Evolutionary conservation across 2,329 filamentous ascomycete genomes (phyloP).

Genomic region (Ambrosiella beaveri): DNA sequence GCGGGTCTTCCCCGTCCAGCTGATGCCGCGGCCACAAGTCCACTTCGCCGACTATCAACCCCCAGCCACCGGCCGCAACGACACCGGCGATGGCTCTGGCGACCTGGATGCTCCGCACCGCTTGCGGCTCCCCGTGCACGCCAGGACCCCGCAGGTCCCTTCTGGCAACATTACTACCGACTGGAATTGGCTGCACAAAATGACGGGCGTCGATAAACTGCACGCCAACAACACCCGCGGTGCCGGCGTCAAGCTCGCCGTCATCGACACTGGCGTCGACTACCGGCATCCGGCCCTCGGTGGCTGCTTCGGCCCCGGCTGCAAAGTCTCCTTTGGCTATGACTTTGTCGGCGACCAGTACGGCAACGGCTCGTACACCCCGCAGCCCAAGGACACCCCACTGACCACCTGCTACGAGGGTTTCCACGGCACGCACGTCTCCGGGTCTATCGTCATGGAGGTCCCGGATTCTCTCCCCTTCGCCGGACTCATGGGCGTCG

Average conservation of each 20-base stretch:
- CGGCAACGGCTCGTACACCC: slow-evolving; percentile 19
- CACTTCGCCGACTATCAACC: not conserved
- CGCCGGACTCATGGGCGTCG: slow-evolving; percentile 15
- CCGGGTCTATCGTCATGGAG: slow-evolving; percentile 17
- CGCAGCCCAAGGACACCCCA: slow-evolving; percentile 20
- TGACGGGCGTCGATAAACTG: slow-evolving; percentile 24
- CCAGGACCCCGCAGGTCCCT: not conserved
- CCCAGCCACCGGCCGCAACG: not conserved
- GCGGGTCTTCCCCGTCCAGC: slow-evolving; percentile 4
- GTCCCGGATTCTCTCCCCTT: slow-evolving; percentile 6
- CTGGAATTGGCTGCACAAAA: slow-evolving; percentile 17
- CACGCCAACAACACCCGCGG: slow-evolving; percentile 23
- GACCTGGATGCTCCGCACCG: not conserved
- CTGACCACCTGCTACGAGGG: slow-evolving; percentile 10
- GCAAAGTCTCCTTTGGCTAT: slow-evolving; percentile 38
- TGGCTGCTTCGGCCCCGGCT: slow-evolving; percentile 43
- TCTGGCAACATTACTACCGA: not conserved
- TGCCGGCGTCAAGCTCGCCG: slow-evolving; percentile 22
- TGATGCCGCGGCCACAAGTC: not conserved
- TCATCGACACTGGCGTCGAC: slow-evolving; percentile 25
- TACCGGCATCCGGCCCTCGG: slow-evolving; percentile 42
- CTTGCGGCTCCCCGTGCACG: no score
- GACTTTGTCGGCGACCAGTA: slow-evolving; percentile 43
- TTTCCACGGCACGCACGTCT: slow-evolving; percentile 23
- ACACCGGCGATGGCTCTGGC: not conserved